These are phyloP conservation scores for Rhodocollybia butyracea DNA, from an alignment of 768 basidiomycete genomes.

Conservation along the genomic window DNA sequence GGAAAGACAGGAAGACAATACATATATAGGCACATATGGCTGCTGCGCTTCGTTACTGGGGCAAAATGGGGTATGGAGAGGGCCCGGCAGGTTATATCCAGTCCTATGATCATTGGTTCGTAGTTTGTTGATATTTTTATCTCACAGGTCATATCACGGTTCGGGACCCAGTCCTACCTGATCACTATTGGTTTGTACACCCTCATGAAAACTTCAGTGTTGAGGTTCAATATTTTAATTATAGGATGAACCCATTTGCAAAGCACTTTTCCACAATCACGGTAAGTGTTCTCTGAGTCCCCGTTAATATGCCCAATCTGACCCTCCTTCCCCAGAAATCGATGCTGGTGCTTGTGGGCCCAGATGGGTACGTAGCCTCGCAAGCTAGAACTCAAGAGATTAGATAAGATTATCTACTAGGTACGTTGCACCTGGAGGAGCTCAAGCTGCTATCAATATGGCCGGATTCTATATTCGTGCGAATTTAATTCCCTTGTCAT, in stretches of 20 bases:
- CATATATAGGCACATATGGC: slow-evolving; percentile 21
- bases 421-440: no score
- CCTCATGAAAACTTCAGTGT: no score
- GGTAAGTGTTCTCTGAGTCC: slow-evolving; percentile 7
- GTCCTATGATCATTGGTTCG: no score
- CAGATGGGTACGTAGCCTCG: slow-evolving; percentile 21
- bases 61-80: slow-evolving; percentile 19
- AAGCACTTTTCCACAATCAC: slow-evolving; percentile 26
- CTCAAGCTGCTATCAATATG: slow-evolving; percentile 24
- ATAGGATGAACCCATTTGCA: slow-evolving; percentile 25
- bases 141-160: slow-evolving; percentile 27
- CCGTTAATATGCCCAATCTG: neutral
- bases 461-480: slow-evolving; percentile 25
- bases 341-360: slow-evolving; percentile 24
- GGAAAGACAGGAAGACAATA: neutral
- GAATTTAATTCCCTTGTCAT: neutral
- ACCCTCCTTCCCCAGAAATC: slow-evolving; percentile 22
- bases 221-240: neutral
- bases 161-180: slow-evolving; percentile 20
- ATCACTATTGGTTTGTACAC: slow-evolving; percentile 24
- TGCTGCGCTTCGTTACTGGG: slow-evolving; percentile 24
- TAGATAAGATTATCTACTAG: no score
- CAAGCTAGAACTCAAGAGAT: no score
- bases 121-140: no score
- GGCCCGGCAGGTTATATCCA: no score